Percentiles rank a stretch among this genome's conserved stretches.
Evolutionary conservation across 129 eudicot genomes (phyloP).

Genomic region (Artemisia annua): DNA sequence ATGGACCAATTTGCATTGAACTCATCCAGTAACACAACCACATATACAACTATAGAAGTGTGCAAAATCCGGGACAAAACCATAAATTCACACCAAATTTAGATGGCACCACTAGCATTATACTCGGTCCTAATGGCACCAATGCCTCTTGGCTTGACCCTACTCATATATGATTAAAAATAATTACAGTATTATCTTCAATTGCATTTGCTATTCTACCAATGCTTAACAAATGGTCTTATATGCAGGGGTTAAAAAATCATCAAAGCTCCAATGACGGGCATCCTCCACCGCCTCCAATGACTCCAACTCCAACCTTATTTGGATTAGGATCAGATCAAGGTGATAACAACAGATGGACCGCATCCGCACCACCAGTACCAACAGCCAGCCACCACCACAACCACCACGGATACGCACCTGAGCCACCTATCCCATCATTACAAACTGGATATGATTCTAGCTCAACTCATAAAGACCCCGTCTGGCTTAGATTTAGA

Average conservation of each 20-base stretch:
- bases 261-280: conserved; percentile 25
- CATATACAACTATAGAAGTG: neutral
- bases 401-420: neutral
- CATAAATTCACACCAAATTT: no score
- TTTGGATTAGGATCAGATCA: conserved; percentile 17
- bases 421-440: neutral
- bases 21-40: neutral
- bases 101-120: no score
- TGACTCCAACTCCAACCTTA: conserved; percentile 19
- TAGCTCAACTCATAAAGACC: conserved; percentile 27
- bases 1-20: conserved; percentile 15
- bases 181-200: neutral
- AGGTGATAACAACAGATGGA: conserved; percentile 29
- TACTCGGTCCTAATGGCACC: no score
- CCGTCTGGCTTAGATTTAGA: conserved; percentile 41
- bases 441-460: neutral
- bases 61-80: no score
- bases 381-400: conserved; percentile 23
- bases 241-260: conserved; percentile 26
- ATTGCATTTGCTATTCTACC: conserved; percentile 1
- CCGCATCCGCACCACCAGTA: conserved; percentile 40
- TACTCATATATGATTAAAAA: neutral
- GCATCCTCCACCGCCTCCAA: conserved; percentile 46
- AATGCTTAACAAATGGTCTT: neutral
- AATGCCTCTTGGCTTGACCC: no score